Evolutionary conservation across 345 rosid species (phyloP), one percentile per base, ranked within the genome.

Genomic region (Hypericum perforatum): DNA sequence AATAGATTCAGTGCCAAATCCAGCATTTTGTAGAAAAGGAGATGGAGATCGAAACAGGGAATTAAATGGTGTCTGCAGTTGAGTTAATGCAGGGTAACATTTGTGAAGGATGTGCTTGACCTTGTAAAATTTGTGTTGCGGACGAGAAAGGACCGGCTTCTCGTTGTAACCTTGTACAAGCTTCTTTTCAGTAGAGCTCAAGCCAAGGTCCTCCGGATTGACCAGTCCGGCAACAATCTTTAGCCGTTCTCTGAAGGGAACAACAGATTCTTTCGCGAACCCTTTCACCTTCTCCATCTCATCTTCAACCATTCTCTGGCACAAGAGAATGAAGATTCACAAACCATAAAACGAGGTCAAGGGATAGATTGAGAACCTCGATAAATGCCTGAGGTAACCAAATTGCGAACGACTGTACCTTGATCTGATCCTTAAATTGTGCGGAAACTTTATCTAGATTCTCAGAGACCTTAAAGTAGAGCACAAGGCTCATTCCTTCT

Each of bases 131-230:
- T 70, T 74, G 67, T 90, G 98, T 64, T 90, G 96, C n/a, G 98
- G 98, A 29, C 96, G 92, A 37, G 98, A 87, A 41, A 91, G 89
- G 56, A 87, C 98, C 0, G 95, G 96, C 63, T 91, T 91, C 68
- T 91, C 98, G 39, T 84, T 90, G 59, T 86, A 90, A 60, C 85
- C 85, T 38, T 75, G 76, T 9, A 84, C 71, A 59, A 90, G 98
- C 62, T 84, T 90, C 71, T 60, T 86, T 39, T 90, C 98, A 0
- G 96, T 53, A 16, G 98, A 81, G 72, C 84, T 79, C 67, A 90
- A 51, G 65, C 62, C 64, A 42, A 90, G 84, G 58, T 90, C 91
- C 15, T 86, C 95, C 0, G 96, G 91, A 74, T 90, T 90, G 13
- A 79, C 84, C 52, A 84, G 47, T n/a, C 95, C 81, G 41, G 91